Percentiles rank a stretch among this genome's conserved stretches.
Conservation (phyloP, 2,329 filamentous ascomycete genomes). For the Aspergillus brasiliensis region DNA sequence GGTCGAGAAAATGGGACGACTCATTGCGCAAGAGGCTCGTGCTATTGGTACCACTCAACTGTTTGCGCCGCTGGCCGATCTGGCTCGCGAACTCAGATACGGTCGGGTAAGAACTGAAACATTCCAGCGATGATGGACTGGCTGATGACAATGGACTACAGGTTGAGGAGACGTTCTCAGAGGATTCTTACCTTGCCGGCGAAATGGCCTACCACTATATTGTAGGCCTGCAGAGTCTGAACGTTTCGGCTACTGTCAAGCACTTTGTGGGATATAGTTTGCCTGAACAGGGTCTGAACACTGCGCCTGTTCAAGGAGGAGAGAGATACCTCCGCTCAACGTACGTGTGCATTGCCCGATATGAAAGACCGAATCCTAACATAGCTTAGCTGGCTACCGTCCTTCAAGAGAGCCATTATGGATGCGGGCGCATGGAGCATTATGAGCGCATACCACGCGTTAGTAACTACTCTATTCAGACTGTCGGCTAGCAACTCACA, state of each 20-base stretch:
- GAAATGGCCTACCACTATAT: slow-evolving; percentile 66
- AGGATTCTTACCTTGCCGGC: slow-evolving; percentile 68
- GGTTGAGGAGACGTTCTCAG: slow-evolving; percentile 71
- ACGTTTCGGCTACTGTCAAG: slow-evolving; percentile 73
- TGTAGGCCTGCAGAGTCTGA: slow-evolving; percentile 63
- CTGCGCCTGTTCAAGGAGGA: slow-evolving; percentile 60
- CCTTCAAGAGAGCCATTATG: slow-evolving; percentile 70
- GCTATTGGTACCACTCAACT: slow-evolving; percentile 72
- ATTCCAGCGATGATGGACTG: not conserved
- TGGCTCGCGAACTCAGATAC: slow-evolving; percentile 70
- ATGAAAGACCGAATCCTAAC: not conserved
- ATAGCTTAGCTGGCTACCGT: slow-evolving; percentile 47
- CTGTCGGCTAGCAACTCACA: not conserved
- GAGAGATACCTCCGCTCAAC: slow-evolving; percentile 58
- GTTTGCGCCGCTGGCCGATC: slow-evolving; percentile 70
- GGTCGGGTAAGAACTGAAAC: slow-evolving; percentile 54
- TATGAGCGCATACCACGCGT: slow-evolving; percentile 73
- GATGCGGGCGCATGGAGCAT: slow-evolving; percentile 68
- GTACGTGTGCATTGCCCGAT: slow-evolving; percentile 46
- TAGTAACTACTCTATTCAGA: slow-evolving; percentile 8
- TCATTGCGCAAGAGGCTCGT: slow-evolving; percentile 66
- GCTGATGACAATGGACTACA: slow-evolving; percentile 4
- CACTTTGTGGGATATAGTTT: slow-evolving; percentile 71
- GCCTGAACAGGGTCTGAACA: slow-evolving; percentile 74
- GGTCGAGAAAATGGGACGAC: slow-evolving; percentile 65